Evolutionary conservation across 2,329 filamentous ascomycete genomes (phyloP), one percentile per base, ranked within the genome.

Genomic region (Beauveria pseudobassiana): DNA sequence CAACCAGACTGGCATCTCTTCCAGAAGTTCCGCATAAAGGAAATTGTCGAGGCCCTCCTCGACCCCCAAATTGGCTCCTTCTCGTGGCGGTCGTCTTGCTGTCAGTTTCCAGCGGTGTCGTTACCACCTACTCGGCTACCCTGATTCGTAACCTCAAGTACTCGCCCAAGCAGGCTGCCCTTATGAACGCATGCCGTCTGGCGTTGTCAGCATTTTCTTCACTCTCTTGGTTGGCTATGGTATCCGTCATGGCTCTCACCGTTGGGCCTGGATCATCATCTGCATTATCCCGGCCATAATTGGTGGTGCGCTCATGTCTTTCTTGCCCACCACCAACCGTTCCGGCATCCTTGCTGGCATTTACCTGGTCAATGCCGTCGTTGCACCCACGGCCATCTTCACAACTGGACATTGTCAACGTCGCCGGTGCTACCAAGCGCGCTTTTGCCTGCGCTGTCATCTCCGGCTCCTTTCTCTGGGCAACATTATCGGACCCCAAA

Each of bases 1-100:
- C 61, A 86, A 87, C 70, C 80, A 85, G 72, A 84, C 82, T 5
- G 83, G 83, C 42, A 79, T 85, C 40, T 75, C 78, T 57, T 83
- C 78, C 66, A 79, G 76, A 77, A 78, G 63, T 84, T 85, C 69
- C 81, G 80, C 24, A 69, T 73, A 62, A 76, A 74, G 64, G 81
- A 85, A 68, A 75, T 85, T 5, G 55, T 79, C 2, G 83, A 86
- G 67, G 77, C 80, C 6, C 68, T 85, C 1, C 54, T 71, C 22
- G 82, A 84, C 65, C 74, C 76, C n/a, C 81, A 84, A 64, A 70
- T 83, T 84, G 78, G 65, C 72, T 82, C 0, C 69, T 85, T 67
- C 68, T 78, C 38, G 46, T 83, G 2, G 75, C 79, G 30, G 80
- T 80, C 20, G 70, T 82, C 18, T 70, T 81, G 72, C 69, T 80